Evolutionary conservation across 1,139 yeast genomes (phyloP).

Genomic region (Candida mesenterica): DNA sequence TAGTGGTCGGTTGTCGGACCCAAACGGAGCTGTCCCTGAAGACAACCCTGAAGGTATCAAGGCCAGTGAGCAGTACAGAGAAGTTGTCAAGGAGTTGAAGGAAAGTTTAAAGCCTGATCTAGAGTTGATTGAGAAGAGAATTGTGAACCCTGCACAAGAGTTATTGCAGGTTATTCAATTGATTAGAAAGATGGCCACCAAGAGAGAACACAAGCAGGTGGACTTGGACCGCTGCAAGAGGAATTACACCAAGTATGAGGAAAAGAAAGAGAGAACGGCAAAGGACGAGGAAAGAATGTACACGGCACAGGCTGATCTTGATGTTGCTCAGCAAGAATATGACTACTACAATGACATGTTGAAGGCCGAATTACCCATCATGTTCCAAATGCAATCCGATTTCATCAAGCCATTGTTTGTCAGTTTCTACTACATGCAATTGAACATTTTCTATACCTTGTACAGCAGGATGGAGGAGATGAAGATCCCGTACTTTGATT

Average conservation of each 20-base stretch:
- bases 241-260: slow-evolving; percentile 67
- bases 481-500: slow-evolving; percentile 94
- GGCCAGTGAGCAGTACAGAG: slow-evolving; percentile 90
- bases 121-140: slow-evolving; percentile 85
- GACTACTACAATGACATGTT: slow-evolving; percentile 94
- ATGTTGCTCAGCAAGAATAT: slow-evolving; percentile 90
- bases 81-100: slow-evolving; percentile 81
- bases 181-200: slow-evolving; percentile 89
- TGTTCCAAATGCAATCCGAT: slow-evolving; percentile 86
- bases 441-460: slow-evolving; percentile 90
- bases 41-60: slow-evolving; percentile 95
- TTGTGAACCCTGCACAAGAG: slow-evolving; percentile 91
- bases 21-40: slow-evolving; percentile 79
- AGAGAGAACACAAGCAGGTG: slow-evolving; percentile 92
- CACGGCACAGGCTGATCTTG: slow-evolving; percentile 84
- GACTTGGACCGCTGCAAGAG: slow-evolving; percentile 87
- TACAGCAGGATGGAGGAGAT: slow-evolving; percentile 90
- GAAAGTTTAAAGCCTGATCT: slow-evolving; percentile 87
- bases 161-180: slow-evolving; percentile 74
- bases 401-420: slow-evolving; percentile 92
- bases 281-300: slow-evolving; percentile 92
- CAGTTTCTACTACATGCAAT: slow-evolving; percentile 94
- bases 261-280: slow-evolving; percentile 75
- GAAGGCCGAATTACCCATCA: slow-evolving; percentile 81
- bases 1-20: slow-evolving; percentile 87